Evolutionary conservation across 2,329 filamentous ascomycete species (phyloP).

Genomic region (Fusarium neocosmosporiellum): DNA sequence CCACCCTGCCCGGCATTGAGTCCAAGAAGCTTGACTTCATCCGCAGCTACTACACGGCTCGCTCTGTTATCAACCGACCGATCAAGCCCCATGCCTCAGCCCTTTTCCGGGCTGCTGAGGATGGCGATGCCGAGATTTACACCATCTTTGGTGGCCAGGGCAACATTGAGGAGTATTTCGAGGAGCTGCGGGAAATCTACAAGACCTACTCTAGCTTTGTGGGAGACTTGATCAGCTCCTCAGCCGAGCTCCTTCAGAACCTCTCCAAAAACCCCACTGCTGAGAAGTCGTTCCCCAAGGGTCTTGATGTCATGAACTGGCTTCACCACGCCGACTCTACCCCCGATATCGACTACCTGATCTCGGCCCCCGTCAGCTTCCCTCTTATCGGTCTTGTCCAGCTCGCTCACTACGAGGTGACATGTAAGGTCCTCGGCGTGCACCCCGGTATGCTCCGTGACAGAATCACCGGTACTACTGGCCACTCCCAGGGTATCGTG

Average conservation of each 20-base stretch:
- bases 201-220: constrained; percentile 92
- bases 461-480: constrained; percentile 86
- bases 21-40: constrained; percentile 93
- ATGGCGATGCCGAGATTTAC: constrained; percentile 86
- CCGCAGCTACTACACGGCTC: constrained; percentile 90
- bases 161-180: constrained; percentile 99
- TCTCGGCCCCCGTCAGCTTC: constrained; percentile 94
- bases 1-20: constrained; percentile 87
- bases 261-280: constrained; percentile 86
- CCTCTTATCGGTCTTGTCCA: constrained; percentile 96
- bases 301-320: constrained; percentile 95
- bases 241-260: constrained; percentile 87
- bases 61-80: constrained; percentile 83
- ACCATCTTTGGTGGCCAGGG: constrained; percentile 97
- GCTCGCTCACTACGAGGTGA: constrained; percentile 93
- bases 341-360: constrained; percentile 92
- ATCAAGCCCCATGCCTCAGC: constrained; percentile 96
- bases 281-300: constrained; percentile 96
- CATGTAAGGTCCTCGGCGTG: constrained; percentile 89
- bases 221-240: constrained; percentile 82
- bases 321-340: constrained; percentile 89
- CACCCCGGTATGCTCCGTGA: constrained; percentile 90
- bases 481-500: constrained; percentile 96
- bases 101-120: constrained; percentile 86
- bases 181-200: constrained; percentile 93